Percentiles rank a stretch among this genome's conserved stretches.
phyloP scores from a whole-genome alignment of 495 filamentous ascomycete species.

The Hyaloscypha hepaticicola region DNA sequence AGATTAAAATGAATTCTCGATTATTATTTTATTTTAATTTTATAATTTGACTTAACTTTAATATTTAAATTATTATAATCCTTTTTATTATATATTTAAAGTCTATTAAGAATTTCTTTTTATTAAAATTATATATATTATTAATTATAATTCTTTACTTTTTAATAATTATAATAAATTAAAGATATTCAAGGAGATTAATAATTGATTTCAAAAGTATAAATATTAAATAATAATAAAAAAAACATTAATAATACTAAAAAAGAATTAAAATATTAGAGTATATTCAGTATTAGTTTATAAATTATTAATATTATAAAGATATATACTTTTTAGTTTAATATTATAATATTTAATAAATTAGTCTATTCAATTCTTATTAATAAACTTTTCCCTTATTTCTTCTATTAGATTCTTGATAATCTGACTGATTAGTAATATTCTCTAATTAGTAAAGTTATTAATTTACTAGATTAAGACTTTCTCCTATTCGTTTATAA shows the following conservation, averaged over 20 bases:
- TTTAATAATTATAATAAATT: not conserved
- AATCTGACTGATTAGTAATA: slow-evolving; percentile 11
- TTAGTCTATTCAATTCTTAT: slow-evolving; percentile 14
- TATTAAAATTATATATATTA: slow-evolving; percentile 5
- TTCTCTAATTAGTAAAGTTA: slow-evolving; percentile 5
- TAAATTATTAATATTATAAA: slow-evolving; percentile 13
- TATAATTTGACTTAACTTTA: not conserved
- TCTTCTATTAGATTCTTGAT: slow-evolving; percentile 13
- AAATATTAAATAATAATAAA: slow-evolving; percentile 15
- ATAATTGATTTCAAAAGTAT: not conserved
- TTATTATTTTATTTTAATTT: not conserved
- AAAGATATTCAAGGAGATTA: slow-evolving; percentile 5
- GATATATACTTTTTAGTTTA: slow-evolving; percentile 11
- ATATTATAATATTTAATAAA: slow-evolving; percentile 10
- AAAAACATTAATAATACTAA: slow-evolving; percentile 10
- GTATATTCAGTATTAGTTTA: slow-evolving; percentile 1
- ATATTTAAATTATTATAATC: not conserved
- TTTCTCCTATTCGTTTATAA: slow-evolving; percentile 8
- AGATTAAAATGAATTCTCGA: too few species aligned
- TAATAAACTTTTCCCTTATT: slow-evolving; percentile 1
- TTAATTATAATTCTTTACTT: not conserved
- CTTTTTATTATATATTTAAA: not conserved
- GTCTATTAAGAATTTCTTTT: slow-evolving; percentile 4
- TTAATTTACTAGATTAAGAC: slow-evolving; percentile 6
- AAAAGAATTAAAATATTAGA: slow-evolving; percentile 20